Evolutionary conservation across 2,329 filamentous ascomycete genomes (phyloP).

Genomic region (Penicillium nordicum): DNA sequence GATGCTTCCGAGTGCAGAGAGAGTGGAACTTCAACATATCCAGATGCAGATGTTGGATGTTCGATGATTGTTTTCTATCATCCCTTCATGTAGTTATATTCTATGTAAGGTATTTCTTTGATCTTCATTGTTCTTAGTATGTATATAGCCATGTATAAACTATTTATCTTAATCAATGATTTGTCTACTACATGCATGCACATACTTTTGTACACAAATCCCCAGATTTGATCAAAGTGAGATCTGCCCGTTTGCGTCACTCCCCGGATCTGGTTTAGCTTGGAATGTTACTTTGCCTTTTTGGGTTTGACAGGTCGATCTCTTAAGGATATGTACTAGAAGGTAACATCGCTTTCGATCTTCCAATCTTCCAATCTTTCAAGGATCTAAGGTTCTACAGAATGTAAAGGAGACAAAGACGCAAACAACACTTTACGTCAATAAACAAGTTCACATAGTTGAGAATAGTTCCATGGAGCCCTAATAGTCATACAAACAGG

Average conservation of each 20-base stretch:
- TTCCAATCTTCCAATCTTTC: too few species aligned
- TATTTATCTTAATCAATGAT: neutral
- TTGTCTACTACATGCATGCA: neutral
- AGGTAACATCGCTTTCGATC: neutral
- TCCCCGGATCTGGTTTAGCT: conserved; percentile 25
- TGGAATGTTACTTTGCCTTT: conserved; percentile 23
- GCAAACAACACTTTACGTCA: conserved; percentile 22
- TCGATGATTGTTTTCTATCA: neutral
- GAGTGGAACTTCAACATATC: neutral
- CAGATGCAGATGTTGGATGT: neutral
- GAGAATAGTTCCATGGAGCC: neutral
- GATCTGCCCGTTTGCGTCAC: conserved; percentile 25
- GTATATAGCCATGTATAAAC: neutral
- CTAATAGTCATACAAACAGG: conserved; percentile 22
- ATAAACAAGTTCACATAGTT: conserved; percentile 15
- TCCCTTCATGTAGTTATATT: neutral
- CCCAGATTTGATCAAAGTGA: neutral
- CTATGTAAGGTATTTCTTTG: neutral
- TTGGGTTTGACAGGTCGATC: conserved; percentile 24
- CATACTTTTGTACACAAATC: neutral
- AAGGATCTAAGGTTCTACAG: neutral
- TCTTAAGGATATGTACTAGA: too few species aligned
- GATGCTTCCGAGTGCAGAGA: conserved; percentile 25
- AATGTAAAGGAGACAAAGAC: conserved; percentile 8
- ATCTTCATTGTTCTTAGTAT: neutral